Conservation (phyloP, 192 early-diverging fungal genomes). For the Coemansia sp. region DNA sequence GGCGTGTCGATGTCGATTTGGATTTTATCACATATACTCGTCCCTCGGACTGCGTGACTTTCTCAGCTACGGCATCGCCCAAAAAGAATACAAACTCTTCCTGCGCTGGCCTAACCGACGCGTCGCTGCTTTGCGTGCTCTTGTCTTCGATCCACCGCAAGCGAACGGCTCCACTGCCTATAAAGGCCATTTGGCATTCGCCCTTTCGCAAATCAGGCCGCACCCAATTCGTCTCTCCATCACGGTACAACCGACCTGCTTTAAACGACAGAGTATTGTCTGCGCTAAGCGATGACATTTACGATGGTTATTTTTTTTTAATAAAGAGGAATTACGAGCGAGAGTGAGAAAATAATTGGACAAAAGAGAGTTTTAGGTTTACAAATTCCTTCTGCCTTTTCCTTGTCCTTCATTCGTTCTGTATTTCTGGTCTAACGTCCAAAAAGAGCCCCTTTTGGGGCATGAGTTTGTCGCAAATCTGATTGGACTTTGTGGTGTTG, state of each 20-base stretch:
- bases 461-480: no score
- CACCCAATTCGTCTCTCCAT: constrained; percentile 67
- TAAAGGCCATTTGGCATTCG: constrained; percentile 37
- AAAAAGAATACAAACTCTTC: constrained; percentile 79
- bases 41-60: constrained; percentile 59
- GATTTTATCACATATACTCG: constrained; percentile 85
- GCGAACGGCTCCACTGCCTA: constrained; percentile 75
- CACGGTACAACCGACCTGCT: constrained; percentile 71
- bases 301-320: not conserved
- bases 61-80: constrained; percentile 75
- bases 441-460: no score
- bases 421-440: no score
- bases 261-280: constrained; percentile 59
- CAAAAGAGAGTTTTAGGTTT: not conserved
- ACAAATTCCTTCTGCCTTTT: no score
- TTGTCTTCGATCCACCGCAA: constrained; percentile 77
- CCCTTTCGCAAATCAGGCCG: constrained; percentile 79
- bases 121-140: constrained; percentile 47
- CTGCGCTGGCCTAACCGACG: not conserved
- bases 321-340: not conserved
- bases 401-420: no score
- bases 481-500: no score
- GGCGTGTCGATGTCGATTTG: constrained; percentile 74
- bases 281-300: not conserved
- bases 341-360: not conserved